Conservation (phyloP, 2,329 filamentous ascomycete species). For the Monosporascus sp. region DNA sequence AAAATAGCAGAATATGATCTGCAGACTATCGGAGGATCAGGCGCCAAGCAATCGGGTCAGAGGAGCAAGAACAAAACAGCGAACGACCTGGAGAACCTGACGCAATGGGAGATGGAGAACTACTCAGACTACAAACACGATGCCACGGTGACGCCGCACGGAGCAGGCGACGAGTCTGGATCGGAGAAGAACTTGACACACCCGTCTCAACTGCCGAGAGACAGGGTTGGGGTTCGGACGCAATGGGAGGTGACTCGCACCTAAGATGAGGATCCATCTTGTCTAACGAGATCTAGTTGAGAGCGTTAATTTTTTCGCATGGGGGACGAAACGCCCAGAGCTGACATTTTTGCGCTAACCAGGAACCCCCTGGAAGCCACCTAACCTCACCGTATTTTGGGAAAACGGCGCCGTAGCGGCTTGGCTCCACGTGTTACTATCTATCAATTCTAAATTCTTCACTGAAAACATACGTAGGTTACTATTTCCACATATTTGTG, state of each 20-base stretch:
- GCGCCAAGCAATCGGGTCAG: slow-evolving; percentile 2
- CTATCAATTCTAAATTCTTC: no score
- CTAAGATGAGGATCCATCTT: not conserved
- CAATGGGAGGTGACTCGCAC: slow-evolving; percentile 11
- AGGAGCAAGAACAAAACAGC: slow-evolving; percentile 1
- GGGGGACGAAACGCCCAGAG: no score
- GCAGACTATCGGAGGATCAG: slow-evolving; percentile 6
- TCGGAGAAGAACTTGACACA: slow-evolving; percentile 16
- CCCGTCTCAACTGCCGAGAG: slow-evolving; percentile 1
- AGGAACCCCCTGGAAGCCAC: no score
- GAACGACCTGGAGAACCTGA: slow-evolving; percentile 3
- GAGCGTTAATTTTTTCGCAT: no score
- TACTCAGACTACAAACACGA: slow-evolving; percentile 8
- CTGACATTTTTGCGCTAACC: no score
- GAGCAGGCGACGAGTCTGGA: slow-evolving; percentile 13
- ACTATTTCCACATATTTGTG: no score
- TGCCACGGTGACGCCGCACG: slow-evolving; percentile 3
- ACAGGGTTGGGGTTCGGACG: slow-evolving; percentile 13
- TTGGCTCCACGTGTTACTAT: no score
- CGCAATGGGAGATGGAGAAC: slow-evolving; percentile 18
- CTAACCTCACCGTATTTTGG: no score
- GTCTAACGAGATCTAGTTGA: slow-evolving; percentile 2
- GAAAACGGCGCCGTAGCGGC: no score
- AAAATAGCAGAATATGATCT: slow-evolving; percentile 19
- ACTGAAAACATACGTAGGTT: no score